Base-by-base conservation (phyloP, 805 yeast species). In the Kuraishia molischiana region DNA sequence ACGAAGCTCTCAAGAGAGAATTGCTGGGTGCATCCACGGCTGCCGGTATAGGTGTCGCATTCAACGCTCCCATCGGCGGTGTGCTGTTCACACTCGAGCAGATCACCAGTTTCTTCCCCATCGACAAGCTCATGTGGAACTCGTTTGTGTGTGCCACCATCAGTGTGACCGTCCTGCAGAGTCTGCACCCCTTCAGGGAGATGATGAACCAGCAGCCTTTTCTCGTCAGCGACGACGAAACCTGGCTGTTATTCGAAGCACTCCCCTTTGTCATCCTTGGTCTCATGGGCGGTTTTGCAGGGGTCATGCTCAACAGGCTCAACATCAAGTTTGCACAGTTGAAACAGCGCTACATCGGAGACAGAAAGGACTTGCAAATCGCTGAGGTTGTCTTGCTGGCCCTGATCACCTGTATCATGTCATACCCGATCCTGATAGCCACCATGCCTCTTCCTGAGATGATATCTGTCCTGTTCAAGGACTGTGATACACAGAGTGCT, bases 1-100 rank as follows among this genome's bases (percentile, higher is more conserved):
- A 72, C 43, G 85, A 79, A 49, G 85, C 84, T 1, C 56, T 67
- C 6, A 63, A 70, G 41, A 67, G 95, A 40, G 90, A 83, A 43
- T 50, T 85, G 8, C 52, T 79, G 13, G 66, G 80, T 15, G 87
- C 94, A 1, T 84, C 89, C 0, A 72, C 85, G 1, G 89, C 94
- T 1, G 79, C 89, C 1, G 95, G 95, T 4, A 79, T 85, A 19
- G 75, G 89, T 0, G 84, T 82, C 11, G 94, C 95, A 1, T 85
- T 85, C 57, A 82, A 81, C 42, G 78, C 95, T 0, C 95, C 95
- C 3, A 77, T 86, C 39, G 95, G 94, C 5, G 95, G 95, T 1
- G 92, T 86, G 1, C 54, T 85, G 24, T 86, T 85, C 54, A 79
- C 82, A 4, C 54, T 83, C 15, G 94, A 85, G 49, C 77, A 75